Base-by-base conservation (phyloP, 306 rosid species). In the Inga laurina region DNA sequence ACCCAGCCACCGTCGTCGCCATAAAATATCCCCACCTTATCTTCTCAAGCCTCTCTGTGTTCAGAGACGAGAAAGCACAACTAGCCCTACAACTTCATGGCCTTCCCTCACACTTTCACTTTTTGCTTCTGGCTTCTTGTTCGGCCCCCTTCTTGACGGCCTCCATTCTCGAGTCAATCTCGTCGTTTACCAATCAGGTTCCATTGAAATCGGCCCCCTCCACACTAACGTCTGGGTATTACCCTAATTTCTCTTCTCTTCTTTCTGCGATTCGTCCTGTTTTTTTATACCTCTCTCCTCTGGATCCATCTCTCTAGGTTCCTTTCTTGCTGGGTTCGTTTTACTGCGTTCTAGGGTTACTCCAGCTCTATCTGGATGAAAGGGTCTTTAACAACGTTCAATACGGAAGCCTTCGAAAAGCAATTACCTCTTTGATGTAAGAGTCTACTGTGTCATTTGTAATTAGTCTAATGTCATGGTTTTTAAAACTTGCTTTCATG, bases 81-180 rank as follows among this genome's bases (percentile, higher is more conserved):
- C 73, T 21, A 86, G 75, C 8, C 85, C 70, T 2, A 73, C 18
- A 90, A 87, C 83, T 75, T 74, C 87, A 27, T 92, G 97, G 97
- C 92, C 88, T 34, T 77, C 76, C 16, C 79, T 93, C 19, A 83
- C 95, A 9, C 67, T 90, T 27, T 79, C 92, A 19, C 93, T 93
- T 45, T 95, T 93, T 61, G 90, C 92, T 41, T 56, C 93, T 0
- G 98, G 98, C 44, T 90, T 91, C 89, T 39, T 86, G 32, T 10
- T 92, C 3, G 99, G 99, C 67, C 93, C 98, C 64, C 87, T 95
- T 72, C 79, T 95, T 27, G 98, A 93, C 76, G 97, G 97, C 19
- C 90, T 93, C 75, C 97, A 95, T 83, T 95, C 99, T 1, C 82
- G 94, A 75, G 98, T 95, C 21, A 84, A 90, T 77, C 98, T 93